phyloP scores from a whole-genome alignment of 345 rosid species.

The Syzygium jambos region DNA sequence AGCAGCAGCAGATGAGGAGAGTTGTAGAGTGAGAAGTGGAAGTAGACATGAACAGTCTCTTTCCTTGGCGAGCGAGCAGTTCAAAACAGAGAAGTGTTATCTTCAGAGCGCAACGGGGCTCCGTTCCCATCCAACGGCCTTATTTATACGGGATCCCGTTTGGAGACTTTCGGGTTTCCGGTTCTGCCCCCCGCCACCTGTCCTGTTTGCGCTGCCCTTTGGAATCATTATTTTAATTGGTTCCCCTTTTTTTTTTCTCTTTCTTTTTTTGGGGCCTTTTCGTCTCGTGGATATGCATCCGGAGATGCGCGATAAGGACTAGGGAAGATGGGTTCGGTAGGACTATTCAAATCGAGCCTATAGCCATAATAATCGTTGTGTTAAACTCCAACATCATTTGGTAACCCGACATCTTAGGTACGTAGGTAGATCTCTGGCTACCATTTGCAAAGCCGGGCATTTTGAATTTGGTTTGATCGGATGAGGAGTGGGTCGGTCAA shows the following conservation, averaged over 20 bases:
- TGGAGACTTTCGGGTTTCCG: background rate
- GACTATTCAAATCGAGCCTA: background rate
- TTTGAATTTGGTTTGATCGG: background rate
- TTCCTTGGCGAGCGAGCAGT: no score
- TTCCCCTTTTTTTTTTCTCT: background rate
- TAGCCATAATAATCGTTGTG: no score
- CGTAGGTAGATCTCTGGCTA: background rate
- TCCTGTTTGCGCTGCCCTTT: background rate
- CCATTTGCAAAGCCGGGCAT: no score
- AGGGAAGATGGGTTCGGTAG: background rate
- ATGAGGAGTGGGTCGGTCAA: rapidly evolving
- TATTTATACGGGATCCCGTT: background rate
- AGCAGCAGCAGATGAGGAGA: background rate
- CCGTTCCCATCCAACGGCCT: background rate
- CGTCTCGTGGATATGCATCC: background rate
- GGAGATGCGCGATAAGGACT: background rate
- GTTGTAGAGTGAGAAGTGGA: background rate
- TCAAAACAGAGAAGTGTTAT: background rate
- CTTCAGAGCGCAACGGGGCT: background rate
- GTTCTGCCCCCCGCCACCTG: background rate
- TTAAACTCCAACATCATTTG: background rate
- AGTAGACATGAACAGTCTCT: background rate
- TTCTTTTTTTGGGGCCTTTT: background rate
- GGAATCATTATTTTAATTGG: background rate
- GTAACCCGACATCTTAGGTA: rapidly evolving